Conservation (phyloP, 2,329 filamentous ascomycete species). For the Westerdykella aurantiaca region DNA sequence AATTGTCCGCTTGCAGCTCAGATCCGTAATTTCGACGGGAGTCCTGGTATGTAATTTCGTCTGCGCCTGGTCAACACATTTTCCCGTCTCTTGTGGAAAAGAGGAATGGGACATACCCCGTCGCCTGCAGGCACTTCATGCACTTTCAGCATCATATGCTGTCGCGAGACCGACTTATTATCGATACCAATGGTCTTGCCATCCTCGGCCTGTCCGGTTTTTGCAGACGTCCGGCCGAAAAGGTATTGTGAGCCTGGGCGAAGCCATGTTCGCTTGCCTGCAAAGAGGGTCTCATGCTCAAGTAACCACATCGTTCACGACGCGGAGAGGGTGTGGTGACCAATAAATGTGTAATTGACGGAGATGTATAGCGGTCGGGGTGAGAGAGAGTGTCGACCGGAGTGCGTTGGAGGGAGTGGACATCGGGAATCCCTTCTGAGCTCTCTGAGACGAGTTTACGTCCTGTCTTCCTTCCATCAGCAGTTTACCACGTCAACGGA, state of each 20-base stretch:
- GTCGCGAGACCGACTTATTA: conserved; percentile 78
- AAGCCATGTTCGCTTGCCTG: conserved; percentile 69
- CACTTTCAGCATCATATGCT: conserved; percentile 76
- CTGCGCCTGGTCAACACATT: conserved; percentile 34
- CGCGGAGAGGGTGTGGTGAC: too few species aligned
- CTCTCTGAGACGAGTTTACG: too few species aligned
- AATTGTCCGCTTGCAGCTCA: conserved; percentile 70
- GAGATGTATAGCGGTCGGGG: too few species aligned
- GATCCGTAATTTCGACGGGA: conserved; percentile 67
- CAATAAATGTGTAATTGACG: too few species aligned
- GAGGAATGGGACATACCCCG: conserved; percentile 48
- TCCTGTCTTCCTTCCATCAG: too few species aligned
- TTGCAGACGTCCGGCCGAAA: conserved; percentile 66
- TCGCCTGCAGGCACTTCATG: conserved; percentile 59
- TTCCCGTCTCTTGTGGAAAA: background rate
- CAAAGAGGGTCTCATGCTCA: conserved; percentile 52
- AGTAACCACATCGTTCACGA: conserved; percentile 46
- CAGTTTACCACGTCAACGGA: too few species aligned
- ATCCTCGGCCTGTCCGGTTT: conserved; percentile 36
- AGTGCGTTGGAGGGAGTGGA: too few species aligned
- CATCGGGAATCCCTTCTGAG: too few species aligned
- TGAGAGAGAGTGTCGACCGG: too few species aligned
- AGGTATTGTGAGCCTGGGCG: conserved; percentile 79
- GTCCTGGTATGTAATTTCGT: conserved; percentile 61
- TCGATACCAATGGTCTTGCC: conserved; percentile 53